Percentiles rank a stretch among this genome's conserved stretches.
phyloP scores from a whole-genome alignment of 75 land plant species.

The Cryptomeria japonica region DNA sequence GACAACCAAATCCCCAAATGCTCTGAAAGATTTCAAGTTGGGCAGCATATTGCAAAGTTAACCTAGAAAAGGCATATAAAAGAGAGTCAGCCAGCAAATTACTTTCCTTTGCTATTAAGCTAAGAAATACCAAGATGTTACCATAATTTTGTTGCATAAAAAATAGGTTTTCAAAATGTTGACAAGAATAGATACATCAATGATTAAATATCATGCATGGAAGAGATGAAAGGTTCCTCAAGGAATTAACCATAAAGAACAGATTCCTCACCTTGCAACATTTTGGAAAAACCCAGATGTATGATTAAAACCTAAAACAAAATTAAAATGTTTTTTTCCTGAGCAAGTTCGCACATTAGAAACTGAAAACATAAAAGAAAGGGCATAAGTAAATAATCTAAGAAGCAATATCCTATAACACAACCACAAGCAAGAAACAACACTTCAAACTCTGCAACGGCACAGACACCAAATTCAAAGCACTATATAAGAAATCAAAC shows the following conservation, averaged over 20 bases:
- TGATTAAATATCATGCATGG: not conserved
- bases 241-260: not conserved
- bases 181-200: not conserved
- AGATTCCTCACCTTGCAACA: not conserved
- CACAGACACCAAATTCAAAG: not conserved
- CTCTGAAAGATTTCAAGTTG: not conserved
- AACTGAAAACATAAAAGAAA: not conserved
- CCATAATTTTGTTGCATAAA: not conserved
- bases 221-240: not conserved
- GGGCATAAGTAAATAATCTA: not conserved
- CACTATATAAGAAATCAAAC: not conserved
- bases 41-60: not conserved
- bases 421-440: too few species aligned
- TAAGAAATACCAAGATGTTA: not conserved
- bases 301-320: not conserved
- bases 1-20: not conserved
- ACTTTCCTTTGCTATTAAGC: not conserved
- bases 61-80: not conserved
- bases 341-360: not conserved
- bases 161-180: not conserved
- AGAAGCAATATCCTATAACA: not conserved
- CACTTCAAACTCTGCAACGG: not conserved
- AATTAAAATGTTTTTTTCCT: not conserved
- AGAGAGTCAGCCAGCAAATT: not conserved
- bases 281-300: not conserved